phyloP scores from a whole-genome alignment of 2,329 filamentous ascomycete genomes.

The Macrophomina tecta region DNA sequence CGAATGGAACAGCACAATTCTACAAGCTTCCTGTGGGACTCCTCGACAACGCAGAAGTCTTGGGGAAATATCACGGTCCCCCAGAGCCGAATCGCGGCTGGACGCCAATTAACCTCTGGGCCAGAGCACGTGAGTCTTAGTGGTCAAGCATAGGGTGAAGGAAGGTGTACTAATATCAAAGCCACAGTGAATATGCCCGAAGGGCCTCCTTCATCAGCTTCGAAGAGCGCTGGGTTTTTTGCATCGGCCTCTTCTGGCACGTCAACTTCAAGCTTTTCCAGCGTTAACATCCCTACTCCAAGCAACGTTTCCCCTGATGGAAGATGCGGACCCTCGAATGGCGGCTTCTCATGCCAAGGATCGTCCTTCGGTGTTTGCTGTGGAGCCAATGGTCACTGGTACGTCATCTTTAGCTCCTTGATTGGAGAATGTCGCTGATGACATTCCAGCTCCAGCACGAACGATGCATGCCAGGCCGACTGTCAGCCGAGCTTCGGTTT shows the following conservation, averaged over 20 bases:
- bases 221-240: not conserved
- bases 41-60: slow-evolving; percentile 36
- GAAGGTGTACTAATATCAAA: not conserved
- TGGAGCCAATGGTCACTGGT: slow-evolving; percentile 4
- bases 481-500: slow-evolving; percentile 13
- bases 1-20: slow-evolving; percentile 39
- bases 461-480: slow-evolving; percentile 4
- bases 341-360: not conserved
- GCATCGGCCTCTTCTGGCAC: not conserved
- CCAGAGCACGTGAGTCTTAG: slow-evolving; percentile 1
- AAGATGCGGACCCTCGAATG: not conserved
- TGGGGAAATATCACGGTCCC: slow-evolving; percentile 38
- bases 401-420: not conserved
- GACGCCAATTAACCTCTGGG: slow-evolving; percentile 36
- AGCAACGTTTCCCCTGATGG: slow-evolving; percentile 10
- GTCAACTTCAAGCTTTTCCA: slow-evolving; percentile 4
- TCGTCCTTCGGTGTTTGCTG: slow-evolving; percentile 8
- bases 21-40: slow-evolving; percentile 36
- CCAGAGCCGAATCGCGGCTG: slow-evolving; percentile 34
- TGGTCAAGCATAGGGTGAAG: too few relatives aligned
- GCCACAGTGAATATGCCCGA: slow-evolving; percentile 2
- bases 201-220: not conserved
- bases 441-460: not conserved
- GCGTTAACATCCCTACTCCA: not conserved
- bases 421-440: not conserved